Base-by-base conservation (phyloP, 768 basidiomycete species). In the Serendipita sp. region DNA sequence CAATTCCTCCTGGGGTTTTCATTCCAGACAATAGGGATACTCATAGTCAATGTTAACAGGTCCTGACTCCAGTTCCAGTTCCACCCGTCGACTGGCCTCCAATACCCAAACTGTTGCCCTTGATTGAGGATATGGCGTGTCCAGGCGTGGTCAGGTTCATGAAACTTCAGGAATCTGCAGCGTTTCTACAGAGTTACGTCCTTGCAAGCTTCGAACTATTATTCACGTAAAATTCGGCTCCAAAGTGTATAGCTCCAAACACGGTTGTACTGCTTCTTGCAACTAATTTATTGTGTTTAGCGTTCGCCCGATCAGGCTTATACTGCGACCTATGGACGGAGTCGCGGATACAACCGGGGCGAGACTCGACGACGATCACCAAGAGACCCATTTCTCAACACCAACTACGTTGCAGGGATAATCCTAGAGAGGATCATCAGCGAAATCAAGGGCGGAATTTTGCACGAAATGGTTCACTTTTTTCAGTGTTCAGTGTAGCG, bases 391-490 rank as follows among this genome's bases (percentile, higher is more conserved):
- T 68, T 76, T 88, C 56, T n/a, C n/a, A 84, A 86, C 4, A 77
- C 85, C 22, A 76, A 83, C 56, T 80, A 89, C 71, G 77, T 90
- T 71, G 72, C 72, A 58, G 26, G 17, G 4, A 61, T 69, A 1
- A 72, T 70, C 62, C 73, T 63, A 73, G 76, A 42, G 76, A 80
- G 61, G 68, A 72, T 72, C 26, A 61, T 62, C 31, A 77, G 84
- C 51, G 88, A 90, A 72, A 83, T 89, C 58, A 66, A 73, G 42
- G 88, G 88, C 3, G 86, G 88, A 2, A 74, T 90, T 2, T 74
- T 79, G 34, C 88, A 87, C 69, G 86, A 90, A 72, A 78, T 85
- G 69, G 87, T 88, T 3, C 88, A 90, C 65, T 89, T 85, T 68
- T 90, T 78, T 69, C 88, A 90, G 68, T 79, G 82, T 71, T 77